These are phyloP conservation scores for Penicillium canariense DNA, from an alignment of 495 filamentous ascomycete species.

Conservation along the genomic window DNA sequence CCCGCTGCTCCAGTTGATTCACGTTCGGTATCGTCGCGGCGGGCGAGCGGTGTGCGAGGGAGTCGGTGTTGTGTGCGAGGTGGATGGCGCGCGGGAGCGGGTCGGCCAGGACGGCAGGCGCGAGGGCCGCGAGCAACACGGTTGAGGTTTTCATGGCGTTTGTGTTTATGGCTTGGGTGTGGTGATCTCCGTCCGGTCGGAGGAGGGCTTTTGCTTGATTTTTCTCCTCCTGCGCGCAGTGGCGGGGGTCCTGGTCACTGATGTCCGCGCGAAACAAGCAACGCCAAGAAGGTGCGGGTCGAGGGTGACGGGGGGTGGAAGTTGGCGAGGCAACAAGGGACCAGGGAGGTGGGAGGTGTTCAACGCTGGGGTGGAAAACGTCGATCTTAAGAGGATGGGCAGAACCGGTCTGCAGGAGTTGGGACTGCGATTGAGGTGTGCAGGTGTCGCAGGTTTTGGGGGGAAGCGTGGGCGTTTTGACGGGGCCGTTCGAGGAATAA, in stretches of 20 bases:
- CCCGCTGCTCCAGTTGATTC: slow-evolving; percentile 6
- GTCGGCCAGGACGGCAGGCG: slow-evolving; percentile 35
- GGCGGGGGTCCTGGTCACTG: neutral
- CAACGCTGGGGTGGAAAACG: no score
- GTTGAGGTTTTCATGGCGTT: slow-evolving; percentile 33
- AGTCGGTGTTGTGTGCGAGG: slow-evolving; percentile 21
- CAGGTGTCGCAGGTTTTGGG: neutral
- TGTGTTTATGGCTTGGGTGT: neutral
- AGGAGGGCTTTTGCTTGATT: neutral
- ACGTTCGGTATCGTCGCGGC: slow-evolving; percentile 31
- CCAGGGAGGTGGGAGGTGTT: neutral
- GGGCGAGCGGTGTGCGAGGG: slow-evolving; percentile 27
- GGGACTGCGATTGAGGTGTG: neutral
- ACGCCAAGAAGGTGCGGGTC: slow-evolving; percentile 31
- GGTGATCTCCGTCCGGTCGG: neutral
- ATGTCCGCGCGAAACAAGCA: slow-evolving; percentile 24
- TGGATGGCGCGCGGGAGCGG: slow-evolving; percentile 11
- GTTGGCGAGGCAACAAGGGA: slow-evolving; percentile 31
- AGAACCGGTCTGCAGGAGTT: neutral
- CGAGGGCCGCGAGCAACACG: slow-evolving; percentile 29
- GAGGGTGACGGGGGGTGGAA: slow-evolving; percentile 10
- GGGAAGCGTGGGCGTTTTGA: slow-evolving; percentile 3
- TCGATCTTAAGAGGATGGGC: neutral
- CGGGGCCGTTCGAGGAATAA: slow-evolving; percentile 9
- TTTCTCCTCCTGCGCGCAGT: neutral